Percentiles rank a stretch among this genome's conserved stretches.
These are phyloP conservation scores for Pochonia chlamydosporia DNA, from an alignment of 2,329 filamentous ascomycete species.

Conservation along the genomic window DNA sequence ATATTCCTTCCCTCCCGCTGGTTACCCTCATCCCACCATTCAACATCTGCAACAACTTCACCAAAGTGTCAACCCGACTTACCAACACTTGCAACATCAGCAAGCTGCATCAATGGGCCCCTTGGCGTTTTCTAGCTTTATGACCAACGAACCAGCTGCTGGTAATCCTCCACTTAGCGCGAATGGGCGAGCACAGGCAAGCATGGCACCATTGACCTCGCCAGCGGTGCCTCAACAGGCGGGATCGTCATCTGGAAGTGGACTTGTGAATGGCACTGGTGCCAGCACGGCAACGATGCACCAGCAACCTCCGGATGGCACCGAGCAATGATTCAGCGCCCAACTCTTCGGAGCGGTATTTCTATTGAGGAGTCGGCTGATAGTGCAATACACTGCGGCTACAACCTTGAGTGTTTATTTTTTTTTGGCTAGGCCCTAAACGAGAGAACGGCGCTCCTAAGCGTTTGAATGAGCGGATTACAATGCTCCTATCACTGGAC, in stretches of 20 bases:
- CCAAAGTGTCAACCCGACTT: too few species aligned
- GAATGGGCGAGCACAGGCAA: slow-evolving; percentile 20
- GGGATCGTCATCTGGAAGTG: slow-evolving; percentile 4
- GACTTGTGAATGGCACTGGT: slow-evolving; percentile 12
- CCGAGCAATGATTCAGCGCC: neutral
- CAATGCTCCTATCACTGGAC: neutral
- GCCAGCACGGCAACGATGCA: slow-evolving; percentile 33
- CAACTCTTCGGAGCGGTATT: too few species aligned
- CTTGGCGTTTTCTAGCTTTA: slow-evolving; percentile 19
- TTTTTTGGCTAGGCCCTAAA: too few species aligned
- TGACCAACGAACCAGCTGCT: slow-evolving; percentile 20
- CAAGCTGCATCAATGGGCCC: slow-evolving; percentile 14
- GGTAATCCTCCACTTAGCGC: slow-evolving; percentile 13
- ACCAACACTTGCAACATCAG: slow-evolving; percentile 12
- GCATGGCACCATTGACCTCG: slow-evolving; percentile 21
- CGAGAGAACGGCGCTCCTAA: too few species aligned
- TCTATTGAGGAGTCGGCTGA: too few species aligned
- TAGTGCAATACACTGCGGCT: too few species aligned
- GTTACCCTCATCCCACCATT: slow-evolving; percentile 12
- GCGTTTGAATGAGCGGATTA: neutral
- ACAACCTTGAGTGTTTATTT: too few species aligned
- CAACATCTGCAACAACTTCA: slow-evolving; percentile 15
- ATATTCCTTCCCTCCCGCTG: slow-evolving; percentile 15
- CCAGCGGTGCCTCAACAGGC: slow-evolving; percentile 14
- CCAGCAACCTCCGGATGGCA: slow-evolving; percentile 12